Conservation (phyloP, 352 stramenopile genomes). For the Pythium coloratum region DNA sequence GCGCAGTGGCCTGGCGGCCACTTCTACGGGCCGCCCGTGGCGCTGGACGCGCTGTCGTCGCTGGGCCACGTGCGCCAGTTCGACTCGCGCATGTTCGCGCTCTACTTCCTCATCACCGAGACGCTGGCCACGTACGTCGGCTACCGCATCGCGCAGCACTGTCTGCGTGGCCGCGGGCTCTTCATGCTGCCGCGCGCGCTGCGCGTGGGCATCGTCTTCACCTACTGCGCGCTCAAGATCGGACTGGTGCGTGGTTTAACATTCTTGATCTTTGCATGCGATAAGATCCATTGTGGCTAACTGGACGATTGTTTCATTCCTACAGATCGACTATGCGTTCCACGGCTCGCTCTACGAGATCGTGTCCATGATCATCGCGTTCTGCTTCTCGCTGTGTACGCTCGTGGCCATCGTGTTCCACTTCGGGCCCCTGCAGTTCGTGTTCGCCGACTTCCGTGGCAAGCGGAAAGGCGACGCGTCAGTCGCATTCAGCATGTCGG, state of each 20-base stretch:
- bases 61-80: conserved; percentile 44
- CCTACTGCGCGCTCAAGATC: conserved; percentile 81
- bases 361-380: conserved; percentile 57
- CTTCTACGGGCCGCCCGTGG: conserved; percentile 46
- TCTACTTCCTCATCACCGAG: conserved; percentile 81
- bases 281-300: conserved; percentile 6
- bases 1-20: conserved; percentile 34
- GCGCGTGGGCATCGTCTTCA: conserved; percentile 66
- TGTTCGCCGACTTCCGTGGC: conserved; percentile 59
- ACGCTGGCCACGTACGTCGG: conserved; percentile 73
- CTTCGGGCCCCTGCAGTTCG: conserved; percentile 72
- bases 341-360: conserved; percentile 70
- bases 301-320: neutral
- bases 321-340: conserved; percentile 79
- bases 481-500: conserved; percentile 5
- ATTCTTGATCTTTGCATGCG: too few species aligned
- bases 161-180: conserved; percentile 64
- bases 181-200: conserved; percentile 57
- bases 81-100: conserved; percentile 71
- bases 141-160: conserved; percentile 82
- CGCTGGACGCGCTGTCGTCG: conserved; percentile 35
- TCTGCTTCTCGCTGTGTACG: conserved; percentile 69
- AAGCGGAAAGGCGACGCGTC: conserved; percentile 6
- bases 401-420: conserved; percentile 77
- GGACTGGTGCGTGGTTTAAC: conserved; percentile 44